Percentiles rank a stretch among this genome's conserved stretches.
Conservation (phyloP, 1,284 basidiomycete genomes). For the Rhodotorula sp. region DNA sequence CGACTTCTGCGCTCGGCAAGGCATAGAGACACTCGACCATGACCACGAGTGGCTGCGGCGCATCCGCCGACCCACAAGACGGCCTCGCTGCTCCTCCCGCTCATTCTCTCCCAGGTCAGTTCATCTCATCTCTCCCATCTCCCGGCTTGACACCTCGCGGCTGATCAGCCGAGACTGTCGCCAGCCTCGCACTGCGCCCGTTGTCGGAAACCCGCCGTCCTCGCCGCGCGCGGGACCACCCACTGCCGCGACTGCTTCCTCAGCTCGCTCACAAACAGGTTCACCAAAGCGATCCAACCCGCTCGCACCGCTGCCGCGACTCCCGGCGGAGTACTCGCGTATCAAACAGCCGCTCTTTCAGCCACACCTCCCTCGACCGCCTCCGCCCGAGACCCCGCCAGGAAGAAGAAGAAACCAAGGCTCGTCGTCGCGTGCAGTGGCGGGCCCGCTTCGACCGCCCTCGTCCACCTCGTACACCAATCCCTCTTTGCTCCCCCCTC, state of each 20-base stretch:
- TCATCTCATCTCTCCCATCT: no score
- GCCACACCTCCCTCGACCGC: neutral
- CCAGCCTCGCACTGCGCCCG: neutral
- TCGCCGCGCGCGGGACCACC: neutral
- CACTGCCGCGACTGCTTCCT: slow-evolving; percentile 20
- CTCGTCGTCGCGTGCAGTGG: slow-evolving; percentile 26
- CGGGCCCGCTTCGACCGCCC: slow-evolving; percentile 12
- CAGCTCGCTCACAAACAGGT: slow-evolving; percentile 6
- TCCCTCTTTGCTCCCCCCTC: slow-evolving; percentile 4
- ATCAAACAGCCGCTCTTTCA: neutral
- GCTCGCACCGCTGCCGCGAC: neutral
- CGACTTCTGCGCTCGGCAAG: no score
- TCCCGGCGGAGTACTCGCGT: neutral
- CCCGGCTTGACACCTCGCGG: no score
- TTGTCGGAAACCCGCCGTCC: neutral
- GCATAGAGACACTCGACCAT: neutral
- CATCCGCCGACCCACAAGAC: neutral
- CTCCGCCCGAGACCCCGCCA: neutral
- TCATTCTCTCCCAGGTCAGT: neutral
- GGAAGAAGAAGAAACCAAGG: neutral
- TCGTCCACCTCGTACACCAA: slow-evolving; percentile 13
- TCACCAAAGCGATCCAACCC: slow-evolving; percentile 3
- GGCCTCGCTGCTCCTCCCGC: neutral
- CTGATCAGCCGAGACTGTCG: no score
- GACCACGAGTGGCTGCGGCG: neutral